Evolutionary conservation across 1,139 yeast genomes (phyloP), one percentile per base, ranked within the genome.

Genomic region (Debaryomyces coudertii): DNA sequence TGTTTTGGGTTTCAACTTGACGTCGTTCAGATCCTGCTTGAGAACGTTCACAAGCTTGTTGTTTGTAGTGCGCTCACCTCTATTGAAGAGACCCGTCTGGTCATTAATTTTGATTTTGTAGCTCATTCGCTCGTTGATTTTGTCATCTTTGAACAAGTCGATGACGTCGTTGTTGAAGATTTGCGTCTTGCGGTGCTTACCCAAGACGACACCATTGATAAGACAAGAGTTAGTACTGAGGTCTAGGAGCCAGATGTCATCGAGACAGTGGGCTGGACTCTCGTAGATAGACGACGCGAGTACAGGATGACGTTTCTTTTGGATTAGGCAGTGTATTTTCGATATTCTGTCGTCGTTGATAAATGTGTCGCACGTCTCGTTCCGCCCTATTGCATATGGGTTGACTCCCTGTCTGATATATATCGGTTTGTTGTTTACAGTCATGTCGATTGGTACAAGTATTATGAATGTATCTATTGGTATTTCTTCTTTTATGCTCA

Each of bases 181-280:
- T 50, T 80, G 76, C 0, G 77, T 77, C 53, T 88, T 88, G 30
- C 76, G 73, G 2, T 86, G 86, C 49, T 81, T 80, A 0, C 87
- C 87, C 36, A 90, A 59, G 40, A 72, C 73, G 11, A 66, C 63
- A 4, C 78, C 78, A 58, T 90, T 89, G 7, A 90, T 77, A 53
- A 73, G 80, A 59, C 97, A 88, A 1, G 88, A 85, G 61, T 90
- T 90, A 0, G 95, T 82, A 44, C 95, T 87, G 50, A 76, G 79
- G 58, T 89, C 97, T 36, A 87, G 66, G 15, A 90, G 68, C 96
- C 96, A 90, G n/a, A 88, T 71, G 57, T 84, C 90, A 47, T 84
- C 89, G 3, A 80, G 66, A 48, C 85, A 82, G 48, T 80, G 78
- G 0, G 88, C 89, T 0, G 89, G 88, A 12, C 86, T 80, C 55